Evolutionary conservation across 139 green algal genomes (phyloP).

Genomic region (Chlorella sp.): DNA sequence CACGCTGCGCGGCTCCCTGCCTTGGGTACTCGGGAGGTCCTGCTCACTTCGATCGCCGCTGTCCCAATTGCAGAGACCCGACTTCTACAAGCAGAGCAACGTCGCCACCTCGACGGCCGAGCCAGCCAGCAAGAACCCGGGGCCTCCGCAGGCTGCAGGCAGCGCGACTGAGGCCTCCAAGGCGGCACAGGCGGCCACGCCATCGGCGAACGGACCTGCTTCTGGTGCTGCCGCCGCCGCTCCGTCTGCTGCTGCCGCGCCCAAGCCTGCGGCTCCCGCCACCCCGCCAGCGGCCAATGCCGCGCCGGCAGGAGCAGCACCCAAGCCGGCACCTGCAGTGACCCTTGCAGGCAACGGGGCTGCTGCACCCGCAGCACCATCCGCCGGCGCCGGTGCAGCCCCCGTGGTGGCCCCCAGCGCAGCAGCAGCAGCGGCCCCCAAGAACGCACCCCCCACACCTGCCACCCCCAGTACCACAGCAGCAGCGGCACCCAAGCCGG

Average conservation of each 20-base stretch:
- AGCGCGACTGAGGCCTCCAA: neutral
- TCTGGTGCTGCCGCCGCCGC: neutral
- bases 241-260: neutral
- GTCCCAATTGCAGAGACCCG: neutral
- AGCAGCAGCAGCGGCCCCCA: neutral
- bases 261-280: neutral
- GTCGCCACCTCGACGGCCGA: neutral
- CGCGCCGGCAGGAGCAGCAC: neutral
- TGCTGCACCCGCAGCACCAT: neutral
- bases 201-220: neutral
- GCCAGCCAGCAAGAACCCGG: neutral
- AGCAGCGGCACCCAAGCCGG: neutral
- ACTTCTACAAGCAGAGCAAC: conserved; percentile 25
- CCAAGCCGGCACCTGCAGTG: neutral
- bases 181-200: neutral
- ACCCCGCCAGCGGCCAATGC: neutral
- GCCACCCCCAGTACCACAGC: neutral
- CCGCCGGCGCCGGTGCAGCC: neutral
- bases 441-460: neutral
- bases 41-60: neutral
- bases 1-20: neutral
- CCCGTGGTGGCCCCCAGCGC: neutral
- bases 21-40: too few species aligned
- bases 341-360: neutral
- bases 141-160: neutral